A percentile compares a stretch with the other conserved stretches of the same genome.
Conservation (phyloP, 768 basidiomycete species). For the Psilocybe azurescens region DNA sequence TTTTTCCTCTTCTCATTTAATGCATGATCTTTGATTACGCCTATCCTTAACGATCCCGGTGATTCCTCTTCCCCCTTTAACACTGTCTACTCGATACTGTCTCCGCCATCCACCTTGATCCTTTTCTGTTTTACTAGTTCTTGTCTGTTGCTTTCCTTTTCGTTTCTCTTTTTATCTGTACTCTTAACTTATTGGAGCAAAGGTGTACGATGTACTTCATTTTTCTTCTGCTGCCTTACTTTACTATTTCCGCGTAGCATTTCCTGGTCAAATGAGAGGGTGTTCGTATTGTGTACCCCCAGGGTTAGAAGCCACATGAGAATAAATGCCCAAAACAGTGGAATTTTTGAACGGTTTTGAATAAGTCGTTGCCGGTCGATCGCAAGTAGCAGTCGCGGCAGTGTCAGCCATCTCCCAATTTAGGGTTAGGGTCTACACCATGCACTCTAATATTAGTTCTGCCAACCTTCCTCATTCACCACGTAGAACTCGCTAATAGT, state of each 20-base stretch:
- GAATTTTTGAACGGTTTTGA: slow-evolving; percentile 8
- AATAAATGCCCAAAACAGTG: slow-evolving; percentile 10
- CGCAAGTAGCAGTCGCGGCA: too few relatives aligned
- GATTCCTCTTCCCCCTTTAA: slow-evolving; percentile 2
- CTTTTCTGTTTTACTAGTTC: slow-evolving; percentile 24
- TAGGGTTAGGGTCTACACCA: slow-evolving; percentile 41
- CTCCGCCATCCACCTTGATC: slow-evolving; percentile 8
- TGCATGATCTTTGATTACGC: slow-evolving; percentile 22
- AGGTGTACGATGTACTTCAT: slow-evolving; percentile 33
- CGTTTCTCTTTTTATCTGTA: slow-evolving; percentile 34
- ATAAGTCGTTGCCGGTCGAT: neutral
- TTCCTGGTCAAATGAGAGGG: slow-evolving; percentile 20
- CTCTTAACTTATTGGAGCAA: slow-evolving; percentile 45
- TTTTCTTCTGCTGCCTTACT: slow-evolving; percentile 23
- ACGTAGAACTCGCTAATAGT: slow-evolving; percentile 12
- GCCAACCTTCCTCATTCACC: slow-evolving; percentile 12
- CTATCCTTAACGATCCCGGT: slow-evolving; percentile 19
- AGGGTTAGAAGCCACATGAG: slow-evolving; percentile 14
- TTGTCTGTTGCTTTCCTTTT: slow-evolving; percentile 25
- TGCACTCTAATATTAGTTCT: slow-evolving; percentile 7
- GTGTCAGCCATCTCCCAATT: slow-evolving; percentile 30
- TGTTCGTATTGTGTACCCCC: slow-evolving; percentile 20
- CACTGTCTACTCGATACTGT: slow-evolving; percentile 14
- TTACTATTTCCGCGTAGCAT: slow-evolving; percentile 16
- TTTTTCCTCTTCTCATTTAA: slow-evolving; percentile 18